Conservation (phyloP, 2,329 filamentous ascomycete species). For the Hypomyces perniciosus region DNA sequence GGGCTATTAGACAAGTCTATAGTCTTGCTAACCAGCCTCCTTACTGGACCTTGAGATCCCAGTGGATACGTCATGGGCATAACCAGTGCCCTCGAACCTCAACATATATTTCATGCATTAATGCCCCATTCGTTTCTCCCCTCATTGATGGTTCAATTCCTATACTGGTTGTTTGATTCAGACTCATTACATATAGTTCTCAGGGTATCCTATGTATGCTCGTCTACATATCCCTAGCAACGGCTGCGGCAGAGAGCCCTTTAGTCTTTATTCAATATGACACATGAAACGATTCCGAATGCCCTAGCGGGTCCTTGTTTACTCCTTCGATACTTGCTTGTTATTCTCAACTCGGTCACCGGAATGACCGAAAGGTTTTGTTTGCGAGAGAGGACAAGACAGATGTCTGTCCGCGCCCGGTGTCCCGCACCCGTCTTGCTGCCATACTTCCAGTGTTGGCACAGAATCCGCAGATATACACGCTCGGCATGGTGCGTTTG, state of each 20-base stretch:
- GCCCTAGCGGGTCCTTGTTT: conserved; percentile 17
- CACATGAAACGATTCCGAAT: conserved; percentile 14
- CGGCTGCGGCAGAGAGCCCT: conserved; percentile 18
- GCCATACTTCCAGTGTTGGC: conserved; percentile 52
- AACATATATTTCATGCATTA: neutral
- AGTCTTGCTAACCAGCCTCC: too few species aligned
- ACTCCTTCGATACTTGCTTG: conserved; percentile 13
- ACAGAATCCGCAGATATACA: conserved; percentile 61
- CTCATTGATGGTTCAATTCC: too few species aligned
- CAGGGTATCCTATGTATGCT: conserved; percentile 15
- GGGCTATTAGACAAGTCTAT: too few species aligned
- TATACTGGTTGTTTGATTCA: too few species aligned
- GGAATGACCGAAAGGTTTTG: conserved; percentile 38
- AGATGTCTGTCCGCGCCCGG: conserved; percentile 26
- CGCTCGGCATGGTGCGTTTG: conserved; percentile 48
- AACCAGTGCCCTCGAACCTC: too few species aligned
- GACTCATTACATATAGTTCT: conserved; percentile 1
- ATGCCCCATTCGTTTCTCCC: too few species aligned
- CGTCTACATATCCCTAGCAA: conserved; percentile 14
- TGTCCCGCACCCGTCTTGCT: conserved; percentile 42
- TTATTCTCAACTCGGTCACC: conserved; percentile 22
- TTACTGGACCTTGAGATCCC: too few species aligned
- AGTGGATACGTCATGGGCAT: too few species aligned
- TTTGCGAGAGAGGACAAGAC: conserved; percentile 35
- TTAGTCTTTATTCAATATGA: conserved; percentile 16